Evolutionary conservation across 352 stramenopile species (phyloP), one percentile per base, ranked within the genome.

Genomic region (Pythium monospermum): DNA sequence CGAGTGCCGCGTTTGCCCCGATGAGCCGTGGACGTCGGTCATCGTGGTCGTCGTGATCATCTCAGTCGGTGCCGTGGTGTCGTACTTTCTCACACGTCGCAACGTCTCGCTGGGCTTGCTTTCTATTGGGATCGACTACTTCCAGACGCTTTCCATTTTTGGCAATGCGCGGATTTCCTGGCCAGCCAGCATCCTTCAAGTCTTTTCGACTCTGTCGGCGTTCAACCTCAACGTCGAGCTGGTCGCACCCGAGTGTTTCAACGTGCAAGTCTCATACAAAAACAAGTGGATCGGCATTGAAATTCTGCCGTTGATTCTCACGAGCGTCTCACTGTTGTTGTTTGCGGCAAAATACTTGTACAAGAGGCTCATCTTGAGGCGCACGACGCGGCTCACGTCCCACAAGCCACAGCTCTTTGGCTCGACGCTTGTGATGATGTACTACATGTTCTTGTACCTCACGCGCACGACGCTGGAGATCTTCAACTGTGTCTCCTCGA

Each of bases 181-280:
- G 85, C 85, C 85, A 8, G 22, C 54, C 36, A 54, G 65, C 13
- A 32, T 94, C 12, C 64, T 85, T n/a, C 65, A 61, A 12, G 59
- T 91, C 8, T 91, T 87, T 48, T 71, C 73, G 6, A 77, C 72
- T 13, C 53, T 94, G 25, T 84, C 71, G 19, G 74, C 81, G 7
- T 91, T 94, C 64, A 94, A 90, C 31, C 61, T 95, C 31, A 92
- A 95, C 46, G 31, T 95, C 7, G 82, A 95, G 40, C 66, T 95
- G 25, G 69, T 86, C 16, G 82, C 78, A 12, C 85, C 83, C 1
- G 83, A 93, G 66, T 95, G 85, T 40, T 73, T 87, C 33, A 77
- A 80, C 33, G 51, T 87, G 19, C 76, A 80, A 31, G 63, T 94
- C 4, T 76, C 74, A 37, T 95, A 86, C 53, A 51, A 70, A 30